Evolutionary conservation across 192 early-diverging fungal genomes (phyloP), one percentile per base, ranked within the genome.

Genomic region (Spizellomyces sp.): DNA sequence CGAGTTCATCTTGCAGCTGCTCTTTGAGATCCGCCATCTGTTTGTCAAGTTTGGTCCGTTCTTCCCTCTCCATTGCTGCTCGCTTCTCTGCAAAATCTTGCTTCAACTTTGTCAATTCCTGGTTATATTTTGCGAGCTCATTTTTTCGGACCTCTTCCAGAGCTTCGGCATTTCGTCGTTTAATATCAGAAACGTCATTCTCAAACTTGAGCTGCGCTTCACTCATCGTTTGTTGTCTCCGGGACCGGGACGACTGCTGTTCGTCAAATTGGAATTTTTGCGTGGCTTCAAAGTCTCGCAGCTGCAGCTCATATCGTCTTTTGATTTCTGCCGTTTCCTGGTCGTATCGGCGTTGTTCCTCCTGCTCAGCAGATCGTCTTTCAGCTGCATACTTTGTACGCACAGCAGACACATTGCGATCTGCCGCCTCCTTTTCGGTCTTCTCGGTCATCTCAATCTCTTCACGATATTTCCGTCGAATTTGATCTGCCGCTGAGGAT

Each of bases 401-500:
- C 15, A 58, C 0, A 41, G 1, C 42, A 12, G 12, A 15, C 1
- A 44, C 2, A 45, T 12, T 58, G 14, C 67, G 59, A 3, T 63
- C 66, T 7, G 14, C 17, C 19, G 15, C 58, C 17, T 61, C 62
- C 54, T 43, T 6, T 19, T 56, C 48, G 50, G 57, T n/a, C 5
- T 7, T 42, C 22, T 58, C 5, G 27, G 71, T 10, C 7, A n/a
- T 47, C 27, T 71, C 44, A 17, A 72, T 71, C 41, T 71, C 71
- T 12, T 15, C 44, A 15, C 52, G 6, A 46, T 47, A 21, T 70
- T 54, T 71, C 2, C 43, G 44, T 62, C 66, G 44, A 71, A 58
- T 64, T 19, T 19, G 50, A 12, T 54, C 59, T 2, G 27, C 1
- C 17, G 12, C 59, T 2, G 15, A n/a, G 42, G 15, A 41, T 6